Conservation (phyloP, 1,284 basidiomycete genomes). For the Agroathelia rolfsii region DNA sequence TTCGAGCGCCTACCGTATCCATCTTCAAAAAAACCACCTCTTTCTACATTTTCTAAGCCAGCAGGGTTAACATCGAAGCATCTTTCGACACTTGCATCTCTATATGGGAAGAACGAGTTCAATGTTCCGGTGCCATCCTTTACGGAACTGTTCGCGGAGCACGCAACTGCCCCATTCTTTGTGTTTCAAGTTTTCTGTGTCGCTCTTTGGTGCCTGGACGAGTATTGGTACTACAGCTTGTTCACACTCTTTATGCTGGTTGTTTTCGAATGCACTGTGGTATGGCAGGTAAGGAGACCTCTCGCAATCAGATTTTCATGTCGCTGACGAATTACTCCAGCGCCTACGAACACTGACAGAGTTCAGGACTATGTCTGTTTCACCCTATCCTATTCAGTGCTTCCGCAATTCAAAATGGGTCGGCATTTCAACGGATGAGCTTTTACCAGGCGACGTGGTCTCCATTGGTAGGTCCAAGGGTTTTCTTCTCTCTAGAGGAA, state of each 20-base stretch:
- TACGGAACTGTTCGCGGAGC: slow-evolving; percentile 80
- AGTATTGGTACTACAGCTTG: slow-evolving; percentile 96
- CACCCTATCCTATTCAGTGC: slow-evolving; percentile 77
- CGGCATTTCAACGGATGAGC: slow-evolving; percentile 70
- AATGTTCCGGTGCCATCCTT: slow-evolving; percentile 93
- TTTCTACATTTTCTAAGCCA: slow-evolving; percentile 59
- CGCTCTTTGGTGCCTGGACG: slow-evolving; percentile 90
- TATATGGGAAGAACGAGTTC: slow-evolving; percentile 90
- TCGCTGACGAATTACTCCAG: slow-evolving; percentile 29
- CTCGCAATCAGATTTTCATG: background rate
- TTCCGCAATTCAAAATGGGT: slow-evolving; percentile 77
- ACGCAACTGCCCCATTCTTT: slow-evolving; percentile 81
- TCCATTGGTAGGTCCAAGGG: slow-evolving; percentile 54
- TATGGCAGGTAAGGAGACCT: slow-evolving; percentile 71
- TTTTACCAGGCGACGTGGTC: slow-evolving; percentile 86
- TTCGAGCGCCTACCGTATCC: slow-evolving; percentile 90
- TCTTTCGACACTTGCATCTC: slow-evolving; percentile 37
- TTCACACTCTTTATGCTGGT: slow-evolving; percentile 97
- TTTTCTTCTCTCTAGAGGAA: background rate
- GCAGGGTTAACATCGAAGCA: slow-evolving; percentile 31
- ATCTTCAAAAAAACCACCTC: slow-evolving; percentile 61
- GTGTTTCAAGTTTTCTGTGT: slow-evolving; percentile 86
- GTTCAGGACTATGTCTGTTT: slow-evolving; percentile 91
- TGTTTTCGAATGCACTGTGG: slow-evolving; percentile 94
- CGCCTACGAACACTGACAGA: slow-evolving; percentile 84